phyloP scores from a whole-genome alignment of 2,329 filamentous ascomycete genomes.

The Cryphonectria japonica region DNA sequence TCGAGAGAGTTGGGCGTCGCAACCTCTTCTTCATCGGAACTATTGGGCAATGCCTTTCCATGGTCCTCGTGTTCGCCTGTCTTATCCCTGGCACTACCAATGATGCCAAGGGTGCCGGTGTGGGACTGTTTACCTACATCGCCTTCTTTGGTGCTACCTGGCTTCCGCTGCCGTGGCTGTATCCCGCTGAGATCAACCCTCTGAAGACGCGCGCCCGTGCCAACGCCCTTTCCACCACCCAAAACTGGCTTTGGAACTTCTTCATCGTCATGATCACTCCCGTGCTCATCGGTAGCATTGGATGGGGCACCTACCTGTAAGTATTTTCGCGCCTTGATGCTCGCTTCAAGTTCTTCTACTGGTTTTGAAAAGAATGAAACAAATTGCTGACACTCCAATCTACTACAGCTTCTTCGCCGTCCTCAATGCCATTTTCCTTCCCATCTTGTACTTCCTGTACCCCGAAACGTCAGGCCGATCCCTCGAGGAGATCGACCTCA shows the following conservation, averaged over 20 bases:
- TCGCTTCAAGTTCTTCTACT: neutral
- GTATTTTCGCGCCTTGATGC: neutral
- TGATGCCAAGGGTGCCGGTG: constrained; percentile 68
- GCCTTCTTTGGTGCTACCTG: constrained; percentile 69
- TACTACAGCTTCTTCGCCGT: constrained; percentile 50
- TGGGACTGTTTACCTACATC: constrained; percentile 71
- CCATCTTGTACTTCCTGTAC: constrained; percentile 54
- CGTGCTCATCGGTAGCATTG: constrained; percentile 62
- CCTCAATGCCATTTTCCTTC: constrained; percentile 56
- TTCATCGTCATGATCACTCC: constrained; percentile 65
- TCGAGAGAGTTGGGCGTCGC: constrained; percentile 51
- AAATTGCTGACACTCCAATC: too few relatives aligned
- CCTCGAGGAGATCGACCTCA: constrained; percentile 64
- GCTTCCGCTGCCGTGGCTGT: constrained; percentile 66
- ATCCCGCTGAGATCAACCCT: constrained; percentile 58
- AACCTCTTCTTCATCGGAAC: constrained; percentile 51
- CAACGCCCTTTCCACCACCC: constrained; percentile 60
- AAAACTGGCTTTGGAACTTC: constrained; percentile 60
- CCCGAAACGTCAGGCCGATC: constrained; percentile 52
- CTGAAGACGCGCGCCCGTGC: constrained; percentile 51
- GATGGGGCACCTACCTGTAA: constrained; percentile 41
- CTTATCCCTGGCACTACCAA: constrained; percentile 68
- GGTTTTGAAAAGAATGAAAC: neutral
- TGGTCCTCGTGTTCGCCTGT: constrained; percentile 63
- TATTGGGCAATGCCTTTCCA: constrained; percentile 55